Evolutionary conservation across 2,329 filamentous ascomycete species (phyloP).

Genomic region (Cladosporium sp.): DNA sequence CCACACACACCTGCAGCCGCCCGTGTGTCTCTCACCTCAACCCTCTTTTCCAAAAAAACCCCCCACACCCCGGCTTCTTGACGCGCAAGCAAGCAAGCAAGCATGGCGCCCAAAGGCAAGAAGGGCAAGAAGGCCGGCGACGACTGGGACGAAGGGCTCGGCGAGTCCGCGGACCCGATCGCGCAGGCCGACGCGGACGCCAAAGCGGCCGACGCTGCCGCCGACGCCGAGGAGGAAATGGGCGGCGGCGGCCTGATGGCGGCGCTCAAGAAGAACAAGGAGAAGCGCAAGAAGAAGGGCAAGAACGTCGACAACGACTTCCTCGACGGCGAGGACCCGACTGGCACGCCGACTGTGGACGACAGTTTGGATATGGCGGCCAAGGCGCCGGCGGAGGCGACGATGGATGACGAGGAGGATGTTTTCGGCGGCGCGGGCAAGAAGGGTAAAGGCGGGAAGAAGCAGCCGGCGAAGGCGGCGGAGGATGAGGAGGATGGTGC

Average conservation of each 20-base stretch:
- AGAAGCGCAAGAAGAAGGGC: conserved; percentile 86
- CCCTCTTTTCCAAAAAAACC: conserved; percentile 3
- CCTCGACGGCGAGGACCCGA: conserved; percentile 60
- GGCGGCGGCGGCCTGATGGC: conserved; percentile 45
- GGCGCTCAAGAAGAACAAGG: conserved; percentile 50
- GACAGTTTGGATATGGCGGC: conserved; percentile 42
- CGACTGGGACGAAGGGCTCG: conserved; percentile 91
- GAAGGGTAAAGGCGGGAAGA: conserved; percentile 56
- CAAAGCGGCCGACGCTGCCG: conserved; percentile 37
- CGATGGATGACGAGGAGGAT: conserved; percentile 55
- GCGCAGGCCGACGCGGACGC: conserved; percentile 43
- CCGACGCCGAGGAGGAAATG: conserved; percentile 39
- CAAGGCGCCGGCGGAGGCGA: conserved; percentile 76
- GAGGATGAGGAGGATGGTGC: conserved; percentile 50
- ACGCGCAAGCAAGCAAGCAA: conserved; percentile 5
- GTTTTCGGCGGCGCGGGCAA: conserved; percentile 72
- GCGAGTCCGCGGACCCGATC: conserved; percentile 64
- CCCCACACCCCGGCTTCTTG: background rate
- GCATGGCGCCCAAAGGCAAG: conserved; percentile 94
- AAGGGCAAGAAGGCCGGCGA: conserved; percentile 77
- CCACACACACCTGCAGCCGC: background rate
- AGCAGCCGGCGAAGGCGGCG: conserved; percentile 34
- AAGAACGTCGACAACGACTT: conserved; percentile 62
- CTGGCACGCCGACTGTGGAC: conserved; percentile 36
- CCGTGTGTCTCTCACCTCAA: background rate